Base-by-base conservation (phyloP, 345 rosid species). In the Euphorbia lathyris region DNA sequence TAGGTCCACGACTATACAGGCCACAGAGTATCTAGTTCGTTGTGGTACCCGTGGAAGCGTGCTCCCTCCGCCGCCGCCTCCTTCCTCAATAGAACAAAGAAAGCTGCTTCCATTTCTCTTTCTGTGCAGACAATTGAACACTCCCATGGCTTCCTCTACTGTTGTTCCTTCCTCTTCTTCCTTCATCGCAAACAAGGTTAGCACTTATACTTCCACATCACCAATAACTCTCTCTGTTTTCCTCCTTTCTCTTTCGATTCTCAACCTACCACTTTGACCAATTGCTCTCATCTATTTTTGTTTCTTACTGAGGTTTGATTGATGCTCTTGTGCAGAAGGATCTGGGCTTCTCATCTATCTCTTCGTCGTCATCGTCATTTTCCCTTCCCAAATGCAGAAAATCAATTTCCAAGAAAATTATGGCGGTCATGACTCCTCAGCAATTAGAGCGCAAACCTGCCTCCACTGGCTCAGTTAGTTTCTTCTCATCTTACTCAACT, bases 371-470 rank as follows among this genome's bases (percentile, higher is more conserved):
- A 52, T 40, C 88, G 1, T 82, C 87, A 25, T 81, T 81, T 58
- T 83, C 81, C 56, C 38, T 83, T 65, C 81, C 76, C 61, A 83
- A 73, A 81, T 90, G 86, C 77, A 84, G 76, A 83, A 86, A 76
- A 61, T 64, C 81, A 45, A 72, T 81, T 45, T 79, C 90, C 5
- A 84, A 74, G 84, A 86, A 75, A 83, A 86, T 90, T 69, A 90
- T 83, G 20, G 84, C 92, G 0, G 94, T 90, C 69, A 86, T 90
- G 83, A 80, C 94, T 66, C 98, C 97, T 12, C 94, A 83, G 70
- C 95, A 88, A 65, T 63, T 90, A 29, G 86, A 90, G 66, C 85
- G 98, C 63, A 84, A 70, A 16, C 95, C 97, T 19, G 82, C 91
- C 72, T 74, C 90, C 67, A 90, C 94, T n/a, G 99, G 99, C 79